Percentiles rank a stretch among this genome's conserved stretches.
Conservation (phyloP, 2,329 filamentous ascomycete genomes). For the Moelleriella libera region DNA sequence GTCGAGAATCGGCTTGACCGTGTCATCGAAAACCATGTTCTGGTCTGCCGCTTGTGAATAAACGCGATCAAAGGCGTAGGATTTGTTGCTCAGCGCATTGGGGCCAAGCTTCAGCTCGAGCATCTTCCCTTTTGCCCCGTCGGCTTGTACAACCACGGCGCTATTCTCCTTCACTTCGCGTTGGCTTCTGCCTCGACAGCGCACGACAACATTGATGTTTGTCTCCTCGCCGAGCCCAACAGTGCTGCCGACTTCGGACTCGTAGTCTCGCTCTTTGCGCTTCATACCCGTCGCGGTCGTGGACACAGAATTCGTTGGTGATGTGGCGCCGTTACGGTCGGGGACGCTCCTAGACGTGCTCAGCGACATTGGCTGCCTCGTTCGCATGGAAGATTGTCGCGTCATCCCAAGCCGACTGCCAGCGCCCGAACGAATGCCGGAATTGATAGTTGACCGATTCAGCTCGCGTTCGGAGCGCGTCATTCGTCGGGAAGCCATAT, state of each 20-base stretch:
- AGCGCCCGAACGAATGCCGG: not conserved
- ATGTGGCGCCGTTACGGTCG: slow-evolving; percentile 4
- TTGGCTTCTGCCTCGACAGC: slow-evolving; percentile 84
- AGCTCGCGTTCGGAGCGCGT: slow-evolving; percentile 6
- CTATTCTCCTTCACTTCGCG: slow-evolving; percentile 91
- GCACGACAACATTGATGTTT: slow-evolving; percentile 94
- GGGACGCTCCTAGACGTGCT: slow-evolving; percentile 1
- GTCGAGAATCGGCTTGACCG: slow-evolving; percentile 81
- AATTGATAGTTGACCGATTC: slow-evolving; percentile 3
- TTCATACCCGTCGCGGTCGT: slow-evolving; percentile 41
- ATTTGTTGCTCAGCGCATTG: slow-evolving; percentile 86
- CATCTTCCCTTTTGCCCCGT: slow-evolving; percentile 72
- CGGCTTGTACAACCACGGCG: slow-evolving; percentile 76
- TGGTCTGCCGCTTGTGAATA: slow-evolving; percentile 94
- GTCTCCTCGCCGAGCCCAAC: slow-evolving; percentile 50
- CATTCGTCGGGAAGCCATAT: slow-evolving; percentile 5
- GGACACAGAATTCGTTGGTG: slow-evolving; percentile 54
- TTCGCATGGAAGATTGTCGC: slow-evolving; percentile 1
- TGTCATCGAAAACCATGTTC: slow-evolving; percentile 86
- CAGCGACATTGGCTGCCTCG: slow-evolving; percentile 1
- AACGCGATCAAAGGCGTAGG: slow-evolving; percentile 92
- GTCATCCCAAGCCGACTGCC: slow-evolving; percentile 2
- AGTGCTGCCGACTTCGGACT: slow-evolving; percentile 32
- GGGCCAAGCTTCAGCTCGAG: slow-evolving; percentile 87
- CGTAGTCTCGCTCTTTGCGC: slow-evolving; percentile 78